A percentile compares a stretch with the other conserved stretches of the same genome.
phyloP scores from a whole-genome alignment of 1,139 yeast species.

The Suhomyces terraborum region DNA sequence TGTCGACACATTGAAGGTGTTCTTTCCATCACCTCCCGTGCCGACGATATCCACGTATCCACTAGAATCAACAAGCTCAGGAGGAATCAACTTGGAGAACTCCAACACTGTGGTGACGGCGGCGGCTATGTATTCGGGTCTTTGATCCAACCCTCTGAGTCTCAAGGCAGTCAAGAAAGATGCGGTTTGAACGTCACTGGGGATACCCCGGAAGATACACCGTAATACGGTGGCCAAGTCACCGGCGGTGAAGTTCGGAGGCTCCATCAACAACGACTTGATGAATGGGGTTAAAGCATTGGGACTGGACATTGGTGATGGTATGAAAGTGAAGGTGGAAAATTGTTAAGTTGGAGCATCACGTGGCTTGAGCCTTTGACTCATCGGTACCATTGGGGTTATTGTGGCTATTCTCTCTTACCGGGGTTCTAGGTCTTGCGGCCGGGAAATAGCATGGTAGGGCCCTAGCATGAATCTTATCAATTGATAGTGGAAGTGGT shows the following conservation, averaged over 20 bases:
- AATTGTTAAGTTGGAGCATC: background rate
- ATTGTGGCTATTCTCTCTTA: too few relatives aligned
- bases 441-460: background rate
- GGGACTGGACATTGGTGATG: constrained; percentile 6
- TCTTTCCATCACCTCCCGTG: constrained; percentile 97
- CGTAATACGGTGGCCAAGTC: constrained; percentile 65
- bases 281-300: constrained; percentile 61
- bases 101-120: constrained; percentile 74
- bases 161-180: constrained; percentile 79
- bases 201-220: constrained; percentile 57
- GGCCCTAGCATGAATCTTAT: too few relatives aligned
- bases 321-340: background rate
- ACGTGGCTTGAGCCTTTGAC: constrained; percentile 1
- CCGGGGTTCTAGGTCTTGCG: background rate
- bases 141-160: constrained; percentile 74
- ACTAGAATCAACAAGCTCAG: constrained; percentile 41
- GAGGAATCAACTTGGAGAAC: constrained; percentile 56
- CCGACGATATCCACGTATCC: constrained; percentile 91
- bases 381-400: background rate
- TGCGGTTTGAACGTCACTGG: constrained; percentile 71
- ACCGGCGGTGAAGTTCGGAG: constrained; percentile 59
- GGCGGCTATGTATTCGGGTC: constrained; percentile 78
- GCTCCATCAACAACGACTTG: constrained; percentile 58
- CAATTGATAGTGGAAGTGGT: too few relatives aligned
- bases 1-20: constrained; percentile 94